phyloP scores from a whole-genome alignment of 305 asterid species.

The Lippia alba region DNA sequence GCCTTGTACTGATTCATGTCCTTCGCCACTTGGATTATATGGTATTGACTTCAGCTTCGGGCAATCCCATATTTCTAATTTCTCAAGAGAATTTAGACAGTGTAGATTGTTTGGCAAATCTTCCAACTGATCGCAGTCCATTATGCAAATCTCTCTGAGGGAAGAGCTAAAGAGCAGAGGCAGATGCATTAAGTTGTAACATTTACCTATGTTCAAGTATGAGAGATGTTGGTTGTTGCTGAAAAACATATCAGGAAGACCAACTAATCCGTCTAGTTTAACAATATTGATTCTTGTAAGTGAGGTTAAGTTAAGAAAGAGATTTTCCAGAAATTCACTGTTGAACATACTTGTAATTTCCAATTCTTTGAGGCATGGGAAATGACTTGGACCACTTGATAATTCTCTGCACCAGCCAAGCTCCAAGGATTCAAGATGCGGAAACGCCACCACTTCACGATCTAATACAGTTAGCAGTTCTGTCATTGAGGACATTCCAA shows the following conservation, averaged over 20 bases:
- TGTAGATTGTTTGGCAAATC: no score
- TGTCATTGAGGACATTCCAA: slow-evolving; percentile 26
- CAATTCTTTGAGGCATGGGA: slow-evolving; percentile 32
- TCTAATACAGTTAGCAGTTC: slow-evolving; percentile 33
- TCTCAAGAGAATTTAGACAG: no score
- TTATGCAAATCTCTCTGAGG: no score
- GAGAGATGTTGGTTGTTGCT: slow-evolving; percentile 24
- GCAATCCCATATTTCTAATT: no score
- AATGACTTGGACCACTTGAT: slow-evolving; percentile 31
- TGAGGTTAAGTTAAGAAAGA: slow-evolving; percentile 24
- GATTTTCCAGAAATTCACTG: slow-evolving; percentile 3
- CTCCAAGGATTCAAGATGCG: slow-evolving; percentile 30
- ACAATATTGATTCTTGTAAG: background rate
- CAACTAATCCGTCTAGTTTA: background rate
- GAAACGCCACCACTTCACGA: slow-evolving; percentile 30
- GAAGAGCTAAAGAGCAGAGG: no score
- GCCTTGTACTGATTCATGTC: no score
- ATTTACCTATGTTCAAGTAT: background rate
- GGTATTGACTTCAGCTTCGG: no score
- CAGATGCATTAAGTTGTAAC: background rate
- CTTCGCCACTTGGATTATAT: no score
- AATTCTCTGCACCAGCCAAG: slow-evolving; percentile 4
- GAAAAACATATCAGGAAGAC: slow-evolving; percentile 24
- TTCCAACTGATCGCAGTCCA: no score
- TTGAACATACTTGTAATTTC: background rate